Conservation (phyloP, 176 grass and related monocot species). For the Hsuehochloa calcarea region DNA sequence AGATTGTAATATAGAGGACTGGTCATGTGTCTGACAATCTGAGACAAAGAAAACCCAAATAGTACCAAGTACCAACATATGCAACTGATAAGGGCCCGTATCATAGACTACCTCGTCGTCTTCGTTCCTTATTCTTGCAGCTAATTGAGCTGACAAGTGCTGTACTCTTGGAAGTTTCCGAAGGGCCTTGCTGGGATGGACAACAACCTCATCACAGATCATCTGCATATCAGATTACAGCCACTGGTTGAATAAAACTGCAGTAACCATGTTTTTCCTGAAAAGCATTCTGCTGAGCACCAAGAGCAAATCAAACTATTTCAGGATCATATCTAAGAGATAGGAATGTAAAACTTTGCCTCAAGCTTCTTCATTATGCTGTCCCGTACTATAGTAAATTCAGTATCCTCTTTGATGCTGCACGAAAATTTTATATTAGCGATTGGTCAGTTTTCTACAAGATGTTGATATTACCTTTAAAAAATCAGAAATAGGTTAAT, state of each 20-base stretch:
- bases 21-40: too few species aligned
- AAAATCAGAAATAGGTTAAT: not conserved
- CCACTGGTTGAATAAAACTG: conserved; percentile 15
- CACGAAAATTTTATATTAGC: conserved; percentile 34
- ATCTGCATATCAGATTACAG: conserved; percentile 52
- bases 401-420: conserved; percentile 88
- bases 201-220: conserved; percentile 80
- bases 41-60: too few species aligned
- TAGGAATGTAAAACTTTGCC: conserved; percentile 41
- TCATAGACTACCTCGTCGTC: conserved; percentile 62
- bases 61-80: not conserved
- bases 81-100: not conserved
- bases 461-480: conserved; percentile 1
- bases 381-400: conserved; percentile 85
- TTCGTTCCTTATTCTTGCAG: conserved; percentile 67
- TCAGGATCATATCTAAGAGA: not conserved
- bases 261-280: not conserved
- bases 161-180: conserved; percentile 94
- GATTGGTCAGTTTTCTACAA: not conserved
- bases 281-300: not conserved
- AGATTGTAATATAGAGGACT: too few species aligned
- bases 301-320: not conserved
- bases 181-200: conserved; percentile 83
- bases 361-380: conserved; percentile 87
- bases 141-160: conserved; percentile 80